These are phyloP conservation scores for Fagopyrum tataricum DNA, from an alignment of 148 eudicot species.

Conservation along the genomic window DNA sequence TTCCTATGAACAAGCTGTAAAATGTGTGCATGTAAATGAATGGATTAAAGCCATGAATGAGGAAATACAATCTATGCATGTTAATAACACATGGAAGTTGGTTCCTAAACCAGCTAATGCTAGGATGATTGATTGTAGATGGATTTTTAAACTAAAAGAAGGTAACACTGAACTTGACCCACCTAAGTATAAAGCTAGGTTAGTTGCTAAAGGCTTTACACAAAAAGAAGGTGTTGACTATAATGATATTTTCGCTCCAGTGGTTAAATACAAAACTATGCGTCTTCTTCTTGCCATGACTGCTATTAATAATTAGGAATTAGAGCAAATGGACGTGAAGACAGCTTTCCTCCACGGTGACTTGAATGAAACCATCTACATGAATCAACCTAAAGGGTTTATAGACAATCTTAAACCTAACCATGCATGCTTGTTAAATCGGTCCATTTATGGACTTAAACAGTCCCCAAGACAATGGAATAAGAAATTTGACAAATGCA, in stretches of 20 bases:
- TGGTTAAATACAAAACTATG: background rate
- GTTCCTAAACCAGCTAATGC: background rate
- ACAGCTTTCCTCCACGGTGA: background rate
- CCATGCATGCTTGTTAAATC: no score
- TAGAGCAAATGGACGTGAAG: background rate
- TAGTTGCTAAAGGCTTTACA: background rate
- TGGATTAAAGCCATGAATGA: background rate
- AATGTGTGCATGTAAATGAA: no score
- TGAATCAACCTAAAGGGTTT: no score
- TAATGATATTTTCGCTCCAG: background rate
- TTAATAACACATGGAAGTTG: background rate
- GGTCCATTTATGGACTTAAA: no score
- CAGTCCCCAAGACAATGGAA: no score
- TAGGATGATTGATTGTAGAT: background rate
- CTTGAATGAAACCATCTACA: no score
- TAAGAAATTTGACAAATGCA: no score
- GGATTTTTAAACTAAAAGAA: background rate
- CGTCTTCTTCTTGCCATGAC: background rate
- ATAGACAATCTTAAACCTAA: no score
- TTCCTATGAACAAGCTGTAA: background rate
- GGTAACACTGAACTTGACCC: background rate
- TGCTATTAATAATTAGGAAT: background rate
- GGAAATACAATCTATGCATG: no score
- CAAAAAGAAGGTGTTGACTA: background rate
- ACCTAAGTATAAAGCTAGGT: background rate